phyloP scores from a whole-genome alignment of 2,329 filamentous ascomycete species.

The Fusarium agapanthi region DNA sequence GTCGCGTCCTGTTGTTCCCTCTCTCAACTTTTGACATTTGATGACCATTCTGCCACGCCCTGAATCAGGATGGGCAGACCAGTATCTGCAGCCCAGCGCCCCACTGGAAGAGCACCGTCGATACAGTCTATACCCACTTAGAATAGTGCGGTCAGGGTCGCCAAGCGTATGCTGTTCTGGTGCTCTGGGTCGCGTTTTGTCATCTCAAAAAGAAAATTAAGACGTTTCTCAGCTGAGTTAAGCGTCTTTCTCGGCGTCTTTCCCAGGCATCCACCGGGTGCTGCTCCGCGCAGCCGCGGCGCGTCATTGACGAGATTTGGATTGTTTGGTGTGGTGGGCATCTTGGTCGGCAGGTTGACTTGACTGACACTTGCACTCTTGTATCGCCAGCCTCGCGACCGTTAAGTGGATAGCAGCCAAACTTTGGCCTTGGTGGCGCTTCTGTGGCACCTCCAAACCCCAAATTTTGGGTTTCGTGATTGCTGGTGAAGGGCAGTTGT shows the following conservation, averaged over 20 bases:
- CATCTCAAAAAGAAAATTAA: slow-evolving; percentile 15
- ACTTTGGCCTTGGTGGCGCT: slow-evolving; percentile 27
- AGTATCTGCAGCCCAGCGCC: slow-evolving; percentile 28
- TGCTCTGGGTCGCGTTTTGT: slow-evolving; percentile 21
- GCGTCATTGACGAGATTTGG: slow-evolving; percentile 35
- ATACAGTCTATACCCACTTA: slow-evolving; percentile 24
- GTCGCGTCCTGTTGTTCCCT: slow-evolving; percentile 3
- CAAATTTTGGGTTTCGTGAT: slow-evolving; percentile 21
- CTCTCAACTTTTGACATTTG: slow-evolving; percentile 27
- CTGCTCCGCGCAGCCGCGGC: slow-evolving; percentile 25
- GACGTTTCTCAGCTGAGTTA: slow-evolving; percentile 41
- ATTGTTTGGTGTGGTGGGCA: slow-evolving; percentile 21
- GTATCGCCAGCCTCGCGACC: slow-evolving; percentile 33
- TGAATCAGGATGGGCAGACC: slow-evolving; percentile 37
- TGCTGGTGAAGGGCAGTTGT: slow-evolving; percentile 3
- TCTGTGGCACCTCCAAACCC: slow-evolving; percentile 6
- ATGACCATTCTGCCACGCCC: slow-evolving; percentile 19
- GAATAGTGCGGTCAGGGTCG: slow-evolving; percentile 33
- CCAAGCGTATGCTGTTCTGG: slow-evolving; percentile 34
- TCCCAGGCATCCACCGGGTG: slow-evolving; percentile 31
- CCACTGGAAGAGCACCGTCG: slow-evolving; percentile 37
- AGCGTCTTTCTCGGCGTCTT: slow-evolving; percentile 34
- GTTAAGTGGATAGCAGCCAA: slow-evolving; percentile 21
- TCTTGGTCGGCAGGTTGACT: slow-evolving; percentile 8
- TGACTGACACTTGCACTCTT: slow-evolving; percentile 15